Evolutionary conservation across 1,284 basidiomycete genomes (phyloP), one percentile per base, ranked within the genome.

Genomic region (Tilletia setariae): DNA sequence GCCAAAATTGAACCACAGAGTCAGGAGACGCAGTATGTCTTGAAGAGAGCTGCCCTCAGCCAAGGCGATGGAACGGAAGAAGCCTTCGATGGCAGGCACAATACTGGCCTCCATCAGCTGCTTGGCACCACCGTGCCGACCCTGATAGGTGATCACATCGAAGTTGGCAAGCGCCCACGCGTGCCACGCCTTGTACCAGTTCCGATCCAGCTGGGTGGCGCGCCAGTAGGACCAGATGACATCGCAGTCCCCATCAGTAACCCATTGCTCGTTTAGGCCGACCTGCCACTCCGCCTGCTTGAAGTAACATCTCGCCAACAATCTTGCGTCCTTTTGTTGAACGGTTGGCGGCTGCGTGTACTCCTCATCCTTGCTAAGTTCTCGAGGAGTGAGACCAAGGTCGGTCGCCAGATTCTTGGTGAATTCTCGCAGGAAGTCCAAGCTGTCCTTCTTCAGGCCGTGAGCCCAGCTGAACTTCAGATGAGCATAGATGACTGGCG

Each of bases 181-280:
- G 82, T 98, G 95, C 95, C 95, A 98, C 19, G 95, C 96, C 84
- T 98, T 97, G 84, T 98, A 98, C 95, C 95, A 98, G 49, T 87
- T 87, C 6, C 90, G 88, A 82, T 98, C 96, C 72, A 93, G 92
- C 80, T 93, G 90, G 1, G 95, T 98, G 0, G 96, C 92, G 44
- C 91, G 86, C 66, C 88, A 59, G 84, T 96, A 98, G 32, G 92
- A 90, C 72, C 90, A 76, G 65, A 82, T 81, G n/a, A 82, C 80
- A 66, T 82, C 78, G 69, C 73, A 78, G 51, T 72, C 72, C 66
- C 77, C 76, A 68, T 82, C 80, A 21, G 67, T 71, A 44, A 78
- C 87, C 93, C 93, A 94, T 70, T 90, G 87, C 66, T 91, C 88
- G 78, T 89, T 88, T 47, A 95, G 84, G 19, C 89, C 89, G 63